phyloP scores from a whole-genome alignment of 1,284 basidiomycete species.

The Meira miltonrushii region DNA sequence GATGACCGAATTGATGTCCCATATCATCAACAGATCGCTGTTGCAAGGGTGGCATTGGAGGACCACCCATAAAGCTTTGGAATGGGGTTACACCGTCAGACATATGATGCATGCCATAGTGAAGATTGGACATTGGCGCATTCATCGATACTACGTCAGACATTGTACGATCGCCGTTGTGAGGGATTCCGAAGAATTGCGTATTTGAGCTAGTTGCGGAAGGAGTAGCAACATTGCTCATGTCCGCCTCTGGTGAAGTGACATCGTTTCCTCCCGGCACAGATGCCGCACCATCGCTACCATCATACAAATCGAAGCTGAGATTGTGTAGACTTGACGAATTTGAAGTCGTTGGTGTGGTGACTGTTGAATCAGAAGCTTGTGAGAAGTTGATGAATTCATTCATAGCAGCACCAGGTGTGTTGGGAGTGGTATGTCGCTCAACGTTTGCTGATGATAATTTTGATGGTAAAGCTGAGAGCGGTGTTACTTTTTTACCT shows the following conservation, averaged over 20 bases:
- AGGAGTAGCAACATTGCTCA: not conserved
- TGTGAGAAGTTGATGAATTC: constrained; percentile 2
- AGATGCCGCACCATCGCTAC: not conserved
- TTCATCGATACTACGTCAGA: not conserved
- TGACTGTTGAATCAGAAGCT: constrained; percentile 13
- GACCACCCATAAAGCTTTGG: too few relatives aligned
- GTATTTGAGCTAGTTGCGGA: too few relatives aligned
- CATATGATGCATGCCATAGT: too few relatives aligned
- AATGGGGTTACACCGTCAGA: too few relatives aligned
- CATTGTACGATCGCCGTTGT: not conserved
- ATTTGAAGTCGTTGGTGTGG: constrained; percentile 15
- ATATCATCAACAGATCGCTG: constrained; percentile 1
- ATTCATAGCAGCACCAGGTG: not conserved
- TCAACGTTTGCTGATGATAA: not conserved
- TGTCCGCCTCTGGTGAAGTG: not conserved
- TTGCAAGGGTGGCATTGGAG: not conserved
- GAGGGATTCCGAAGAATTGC: too few relatives aligned
- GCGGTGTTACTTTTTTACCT: not conserved
- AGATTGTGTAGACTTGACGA: constrained; percentile 10
- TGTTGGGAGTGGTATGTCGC: not conserved
- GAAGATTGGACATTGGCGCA: not conserved
- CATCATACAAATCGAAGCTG: constrained; percentile 10
- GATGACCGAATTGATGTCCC: constrained; percentile 1
- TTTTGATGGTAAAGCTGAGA: constrained; percentile 4
- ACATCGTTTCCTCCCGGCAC: not conserved